Evolutionary conservation across 257 asterid species (phyloP).

Genomic region (Scutellaria minor): DNA sequence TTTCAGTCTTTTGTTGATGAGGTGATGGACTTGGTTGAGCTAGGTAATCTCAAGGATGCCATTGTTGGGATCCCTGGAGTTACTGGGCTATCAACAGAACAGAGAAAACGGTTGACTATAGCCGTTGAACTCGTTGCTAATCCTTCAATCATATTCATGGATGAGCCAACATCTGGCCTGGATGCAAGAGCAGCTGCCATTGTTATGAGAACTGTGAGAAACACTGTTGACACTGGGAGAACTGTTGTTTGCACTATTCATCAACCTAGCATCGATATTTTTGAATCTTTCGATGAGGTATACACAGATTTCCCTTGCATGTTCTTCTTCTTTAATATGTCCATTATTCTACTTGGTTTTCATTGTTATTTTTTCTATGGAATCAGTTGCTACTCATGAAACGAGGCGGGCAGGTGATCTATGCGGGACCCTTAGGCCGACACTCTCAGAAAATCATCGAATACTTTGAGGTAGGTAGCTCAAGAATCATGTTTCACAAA

Average conservation of each 20-base stretch:
- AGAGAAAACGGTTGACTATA: constrained; percentile 66
- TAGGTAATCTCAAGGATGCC: constrained; percentile 64
- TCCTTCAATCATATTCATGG: constrained; percentile 83
- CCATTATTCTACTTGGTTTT: neutral
- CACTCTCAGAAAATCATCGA: constrained; percentile 58
- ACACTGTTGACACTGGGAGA: constrained; percentile 74
- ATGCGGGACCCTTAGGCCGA: constrained; percentile 73
- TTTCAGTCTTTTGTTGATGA: constrained; percentile 68
- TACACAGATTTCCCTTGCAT: neutral
- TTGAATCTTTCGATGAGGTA: constrained; percentile 82
- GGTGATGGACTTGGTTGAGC: constrained; percentile 74
- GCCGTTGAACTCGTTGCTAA: constrained; percentile 82
- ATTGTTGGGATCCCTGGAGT: constrained; percentile 74
- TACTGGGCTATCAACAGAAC: constrained; percentile 74
- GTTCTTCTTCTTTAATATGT: neutral
- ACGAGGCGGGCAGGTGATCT: constrained; percentile 74
- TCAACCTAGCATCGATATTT: constrained; percentile 74
- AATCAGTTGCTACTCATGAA: constrained; percentile 68
- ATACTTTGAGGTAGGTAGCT: constrained; percentile 61
- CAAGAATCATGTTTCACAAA: neutral
- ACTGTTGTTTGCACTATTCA: constrained; percentile 83
- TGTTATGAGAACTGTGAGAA: constrained; percentile 79
- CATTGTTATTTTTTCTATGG: constrained; percentile 7
- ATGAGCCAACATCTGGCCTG: constrained; percentile 74
- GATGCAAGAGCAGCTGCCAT: constrained; percentile 83